Evolutionary conservation across 169 alveolate genomes (phyloP).

Genomic region (Plasmodium ovale): DNA sequence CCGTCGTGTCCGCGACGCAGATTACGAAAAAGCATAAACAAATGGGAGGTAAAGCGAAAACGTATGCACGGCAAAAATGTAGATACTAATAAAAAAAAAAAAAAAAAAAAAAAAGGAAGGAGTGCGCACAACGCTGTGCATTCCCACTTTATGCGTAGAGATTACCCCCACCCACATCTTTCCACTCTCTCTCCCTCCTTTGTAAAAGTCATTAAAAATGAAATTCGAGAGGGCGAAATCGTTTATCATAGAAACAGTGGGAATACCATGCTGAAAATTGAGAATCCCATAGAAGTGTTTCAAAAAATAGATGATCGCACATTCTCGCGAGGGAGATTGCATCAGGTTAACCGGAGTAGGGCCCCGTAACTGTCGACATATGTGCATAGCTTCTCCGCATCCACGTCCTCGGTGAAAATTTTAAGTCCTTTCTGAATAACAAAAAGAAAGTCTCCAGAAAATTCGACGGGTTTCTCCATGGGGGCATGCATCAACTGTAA

Average conservation of each 20-base stretch:
- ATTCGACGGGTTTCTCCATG: constrained; percentile 43
- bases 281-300: no score
- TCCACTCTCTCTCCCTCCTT: background rate
- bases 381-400: constrained; percentile 26
- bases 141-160: no score
- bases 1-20: no score
- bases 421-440: constrained; percentile 58
- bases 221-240: no score
- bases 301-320: no score
- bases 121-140: background rate
- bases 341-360: constrained; percentile 8
- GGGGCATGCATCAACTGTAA: constrained; percentile 44
- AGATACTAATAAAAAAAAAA: no score
- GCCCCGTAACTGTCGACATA: constrained; percentile 50
- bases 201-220: no score
- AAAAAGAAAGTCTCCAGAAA: constrained; percentile 36
- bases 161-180: background rate
- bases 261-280: background rate
- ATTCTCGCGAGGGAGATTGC: no score
- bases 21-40: background rate
- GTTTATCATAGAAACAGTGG: no score
- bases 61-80: no score
- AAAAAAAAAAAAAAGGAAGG: no score
- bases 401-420: constrained; percentile 61
- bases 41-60: background rate